phyloP scores from a whole-genome alignment of 495 filamentous ascomycete genomes.

The Hypoxylon lienhwacheense region DNA sequence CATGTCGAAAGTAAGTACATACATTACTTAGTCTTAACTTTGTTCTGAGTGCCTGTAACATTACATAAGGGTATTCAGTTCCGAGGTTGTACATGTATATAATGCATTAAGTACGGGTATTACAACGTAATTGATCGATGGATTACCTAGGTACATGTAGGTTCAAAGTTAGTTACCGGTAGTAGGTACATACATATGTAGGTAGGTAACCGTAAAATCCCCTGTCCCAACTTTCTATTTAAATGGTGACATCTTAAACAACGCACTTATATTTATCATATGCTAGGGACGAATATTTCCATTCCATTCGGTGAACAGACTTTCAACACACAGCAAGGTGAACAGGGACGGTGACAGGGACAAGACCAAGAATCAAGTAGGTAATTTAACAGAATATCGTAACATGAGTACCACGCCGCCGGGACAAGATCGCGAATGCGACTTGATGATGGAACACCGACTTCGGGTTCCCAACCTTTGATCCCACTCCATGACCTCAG shows the following conservation, averaged over 20 bases:
- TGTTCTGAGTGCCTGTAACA: too few species aligned
- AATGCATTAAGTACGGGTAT: too few species aligned
- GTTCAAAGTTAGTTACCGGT: not conserved
- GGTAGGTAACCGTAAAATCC: not conserved
- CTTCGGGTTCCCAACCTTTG: conserved; percentile 16
- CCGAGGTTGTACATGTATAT: too few species aligned
- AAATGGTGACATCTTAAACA: too few species aligned
- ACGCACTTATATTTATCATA: too few species aligned
- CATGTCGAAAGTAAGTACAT: too few species aligned
- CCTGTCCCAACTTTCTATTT: too few species aligned
- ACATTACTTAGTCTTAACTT: too few species aligned
- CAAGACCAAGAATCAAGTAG: not conserved
- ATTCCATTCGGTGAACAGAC: conserved; percentile 7
- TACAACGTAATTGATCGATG: not conserved
- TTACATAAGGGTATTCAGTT: too few species aligned
- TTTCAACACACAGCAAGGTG: conserved; percentile 8
- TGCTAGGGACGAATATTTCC: too few species aligned
- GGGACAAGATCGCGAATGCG: conserved; percentile 24
- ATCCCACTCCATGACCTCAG: conserved; percentile 22
- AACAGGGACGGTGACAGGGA: conserved; percentile 3
- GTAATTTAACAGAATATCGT: conserved; percentile 16
- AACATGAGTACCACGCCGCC: conserved; percentile 22
- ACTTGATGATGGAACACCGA: conserved; percentile 18
- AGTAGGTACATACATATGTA: not conserved
- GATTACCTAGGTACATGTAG: not conserved